These are phyloP conservation scores for Euphorbia schlechtendalii DNA, from an alignment of 441 rosid genomes.

Conservation along the genomic window DNA sequence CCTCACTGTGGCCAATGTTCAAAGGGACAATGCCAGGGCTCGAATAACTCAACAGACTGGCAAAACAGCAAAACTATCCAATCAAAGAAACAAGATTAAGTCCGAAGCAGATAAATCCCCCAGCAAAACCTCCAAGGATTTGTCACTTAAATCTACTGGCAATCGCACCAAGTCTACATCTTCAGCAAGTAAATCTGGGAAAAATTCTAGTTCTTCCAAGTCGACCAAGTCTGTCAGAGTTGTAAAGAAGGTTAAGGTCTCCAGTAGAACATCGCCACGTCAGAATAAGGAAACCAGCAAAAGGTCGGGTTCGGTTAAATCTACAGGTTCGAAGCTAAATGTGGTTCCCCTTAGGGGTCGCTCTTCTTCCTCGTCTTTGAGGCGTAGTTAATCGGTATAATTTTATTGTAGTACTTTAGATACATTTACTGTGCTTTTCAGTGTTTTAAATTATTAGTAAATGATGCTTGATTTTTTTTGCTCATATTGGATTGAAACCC, in stretches of 20 bases:
- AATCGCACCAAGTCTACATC: slow-evolving; percentile 15
- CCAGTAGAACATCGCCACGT: slow-evolving; percentile 3
- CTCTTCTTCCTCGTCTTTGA: slow-evolving; percentile 33
- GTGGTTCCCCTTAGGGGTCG: slow-evolving; percentile 66
- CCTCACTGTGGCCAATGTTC: slow-evolving; percentile 52
- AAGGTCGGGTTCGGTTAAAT: slow-evolving; percentile 3
- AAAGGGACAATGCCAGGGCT: slow-evolving; percentile 60
- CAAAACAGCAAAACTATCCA: slow-evolving; percentile 38
- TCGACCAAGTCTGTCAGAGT: slow-evolving; percentile 33
- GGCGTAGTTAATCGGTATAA: slow-evolving; percentile 22
- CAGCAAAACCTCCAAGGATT: background rate
- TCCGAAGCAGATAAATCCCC: slow-evolving; percentile 27
- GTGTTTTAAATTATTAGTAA: background rate
- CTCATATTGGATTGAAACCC: background rate
- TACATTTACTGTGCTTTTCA: background rate
- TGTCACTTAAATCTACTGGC: slow-evolving; percentile 26
- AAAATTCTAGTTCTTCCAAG: slow-evolving; percentile 30
- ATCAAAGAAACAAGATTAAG: slow-evolving; percentile 36
- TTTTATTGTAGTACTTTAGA: too few species aligned
- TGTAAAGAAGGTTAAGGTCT: slow-evolving; percentile 24
- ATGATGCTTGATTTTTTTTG: background rate
- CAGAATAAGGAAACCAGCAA: slow-evolving; percentile 6
- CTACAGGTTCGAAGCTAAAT: slow-evolving; percentile 41
- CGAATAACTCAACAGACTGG: slow-evolving; percentile 58
- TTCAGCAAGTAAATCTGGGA: slow-evolving; percentile 35